Conservation (phyloP, 257 asterid genomes). For the Solanum peruvianum region DNA sequence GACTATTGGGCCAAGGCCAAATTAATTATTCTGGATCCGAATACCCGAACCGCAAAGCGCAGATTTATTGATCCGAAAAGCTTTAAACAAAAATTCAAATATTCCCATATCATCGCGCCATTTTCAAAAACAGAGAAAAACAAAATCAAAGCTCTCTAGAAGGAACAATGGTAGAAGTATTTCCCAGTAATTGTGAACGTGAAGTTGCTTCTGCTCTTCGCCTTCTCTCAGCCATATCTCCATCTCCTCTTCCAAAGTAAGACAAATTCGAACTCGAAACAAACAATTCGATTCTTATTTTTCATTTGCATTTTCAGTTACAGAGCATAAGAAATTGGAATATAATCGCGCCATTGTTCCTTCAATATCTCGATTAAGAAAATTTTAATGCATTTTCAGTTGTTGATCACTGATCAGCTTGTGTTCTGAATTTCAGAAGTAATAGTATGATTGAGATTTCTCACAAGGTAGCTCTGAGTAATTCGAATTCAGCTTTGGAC, state of each 20-base stretch:
- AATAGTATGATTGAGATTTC: background rate
- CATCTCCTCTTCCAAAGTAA: background rate
- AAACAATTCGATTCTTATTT: background rate
- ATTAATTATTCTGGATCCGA: background rate
- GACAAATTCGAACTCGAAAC: background rate
- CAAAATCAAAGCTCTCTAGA: background rate
- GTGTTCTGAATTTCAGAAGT: background rate
- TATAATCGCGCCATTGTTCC: background rate
- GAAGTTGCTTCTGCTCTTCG: conserved; percentile 1
- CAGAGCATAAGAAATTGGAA: background rate
- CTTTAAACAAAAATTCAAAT: background rate
- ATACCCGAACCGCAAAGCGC: background rate
- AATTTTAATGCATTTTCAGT: background rate
- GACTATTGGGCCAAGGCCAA: background rate
- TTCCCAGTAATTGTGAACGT: background rate
- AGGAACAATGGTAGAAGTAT: background rate
- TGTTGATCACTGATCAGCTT: background rate
- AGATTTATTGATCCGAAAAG: background rate
- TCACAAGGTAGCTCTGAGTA: background rate
- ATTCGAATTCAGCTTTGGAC: background rate
- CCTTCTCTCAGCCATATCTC: background rate
- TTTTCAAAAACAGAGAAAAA: background rate
- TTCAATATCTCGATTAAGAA: background rate
- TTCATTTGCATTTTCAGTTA: background rate
- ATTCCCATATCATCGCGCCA: background rate